A percentile compares a stretch with the other conserved stretches of the same genome.
These are phyloP conservation scores for Pseudogymnoascus sp. DNA, from an alignment of 2,329 filamentous ascomycete genomes.

Conservation along the genomic window DNA sequence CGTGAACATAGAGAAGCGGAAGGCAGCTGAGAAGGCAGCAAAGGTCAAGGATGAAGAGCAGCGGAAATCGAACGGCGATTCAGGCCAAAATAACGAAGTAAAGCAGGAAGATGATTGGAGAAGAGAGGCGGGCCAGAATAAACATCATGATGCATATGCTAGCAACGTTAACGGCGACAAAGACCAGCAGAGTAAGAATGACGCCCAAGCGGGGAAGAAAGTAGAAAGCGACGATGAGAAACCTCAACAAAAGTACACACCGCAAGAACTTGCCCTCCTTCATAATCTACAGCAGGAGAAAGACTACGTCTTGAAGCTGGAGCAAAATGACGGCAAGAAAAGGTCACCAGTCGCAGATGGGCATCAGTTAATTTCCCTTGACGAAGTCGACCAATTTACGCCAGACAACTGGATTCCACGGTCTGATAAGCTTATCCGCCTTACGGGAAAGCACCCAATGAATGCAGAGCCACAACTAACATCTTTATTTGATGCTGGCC, in stretches of 20 bases:
- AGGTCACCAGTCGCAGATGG: slow-evolving; percentile 30
- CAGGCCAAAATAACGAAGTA: slow-evolving; percentile 23
- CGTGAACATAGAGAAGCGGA: slow-evolving; percentile 35
- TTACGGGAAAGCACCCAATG: slow-evolving; percentile 46
- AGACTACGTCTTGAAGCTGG: slow-evolving; percentile 33
- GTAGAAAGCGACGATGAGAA: slow-evolving; percentile 25
- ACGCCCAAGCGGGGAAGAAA: slow-evolving; percentile 19
- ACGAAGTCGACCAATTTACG: slow-evolving; percentile 43
- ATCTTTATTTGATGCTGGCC: slow-evolving; percentile 37
- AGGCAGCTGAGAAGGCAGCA: slow-evolving; percentile 27
- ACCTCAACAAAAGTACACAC: slow-evolving; percentile 31
- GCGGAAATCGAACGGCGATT: slow-evolving; percentile 24
- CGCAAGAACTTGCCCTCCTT: slow-evolving; percentile 37
- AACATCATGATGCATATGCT: slow-evolving; percentile 18
- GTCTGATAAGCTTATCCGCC: slow-evolving; percentile 37
- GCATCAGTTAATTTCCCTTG: slow-evolving; percentile 31
- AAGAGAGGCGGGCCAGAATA: slow-evolving; percentile 15
- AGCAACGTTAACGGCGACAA: slow-evolving; percentile 15
- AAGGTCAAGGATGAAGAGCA: slow-evolving; percentile 23
- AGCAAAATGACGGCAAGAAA: slow-evolving; percentile 36
- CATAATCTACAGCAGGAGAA: slow-evolving; percentile 37
- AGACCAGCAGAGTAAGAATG: slow-evolving; percentile 22
- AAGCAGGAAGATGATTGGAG: slow-evolving; percentile 16
- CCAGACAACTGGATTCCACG: slow-evolving; percentile 48
- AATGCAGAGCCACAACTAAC: slow-evolving; percentile 41